Evolutionary conservation across 1,284 basidiomycete genomes (phyloP), one percentile per base, ranked within the genome.

Genomic region (Prillingera fragicola): DNA sequence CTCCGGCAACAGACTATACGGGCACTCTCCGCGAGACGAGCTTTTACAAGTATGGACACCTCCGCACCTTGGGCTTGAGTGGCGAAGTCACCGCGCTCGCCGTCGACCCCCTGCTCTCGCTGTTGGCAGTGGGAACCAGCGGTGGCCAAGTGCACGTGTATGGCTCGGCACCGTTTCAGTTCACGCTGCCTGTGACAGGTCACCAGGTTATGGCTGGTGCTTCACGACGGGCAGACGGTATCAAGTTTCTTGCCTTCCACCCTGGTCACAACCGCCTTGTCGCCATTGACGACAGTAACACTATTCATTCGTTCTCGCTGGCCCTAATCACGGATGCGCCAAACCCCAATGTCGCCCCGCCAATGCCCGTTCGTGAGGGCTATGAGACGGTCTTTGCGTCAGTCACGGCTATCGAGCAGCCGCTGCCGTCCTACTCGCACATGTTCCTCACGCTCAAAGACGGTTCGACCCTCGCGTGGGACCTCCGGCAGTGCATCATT

Each of bases 81-180:
- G 71, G 79, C 27, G 77, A 86, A 55, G 67, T 83, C 37, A 78
- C 77, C 3, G 73, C 80, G 2, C 61, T 84, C 31, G 81, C 84
- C 4, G 73, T 81, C 38, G 86, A 91, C 56, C 82, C 87, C 2
- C 69, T 85, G 28, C 77, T 81, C 27, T 79, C 84, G 5, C 72
- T 89, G 14, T 74, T 94, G 14, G 87, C 84, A 4, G 72, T 84
- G 32, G 89, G 86, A 3, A 70, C 66, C 0, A 49, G 55, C 2
- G 47, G 56, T 1, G 71, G 70, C 9, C 38, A 64, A 9, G 62
- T 73, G 1, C 68, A 72, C 44, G 54, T 70, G 17, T 60, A 59
- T 32, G 71, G 70, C 15, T 39, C 52, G 5, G 42, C 65, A 3
- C 45, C 67, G 17, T 65, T 73, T 45, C 64, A 67, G 26, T 66